Evolutionary conservation across 257 asterid genomes (phyloP).

Genomic region (Henckelia pumila): DNA sequence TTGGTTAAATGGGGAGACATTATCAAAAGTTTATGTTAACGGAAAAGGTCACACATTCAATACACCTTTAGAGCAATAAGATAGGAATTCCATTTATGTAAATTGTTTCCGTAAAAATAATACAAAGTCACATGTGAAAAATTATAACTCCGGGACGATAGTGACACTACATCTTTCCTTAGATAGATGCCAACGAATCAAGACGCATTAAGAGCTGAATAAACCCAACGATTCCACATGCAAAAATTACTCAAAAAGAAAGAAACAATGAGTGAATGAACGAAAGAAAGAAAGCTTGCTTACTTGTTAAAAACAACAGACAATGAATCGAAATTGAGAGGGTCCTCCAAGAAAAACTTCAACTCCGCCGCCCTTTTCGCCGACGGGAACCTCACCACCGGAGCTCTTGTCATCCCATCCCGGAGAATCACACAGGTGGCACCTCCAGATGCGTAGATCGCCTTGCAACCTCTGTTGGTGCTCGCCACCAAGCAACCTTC

Average conservation of each 20-base stretch:
- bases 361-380: slow-evolving; percentile 77
- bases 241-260: neutral
- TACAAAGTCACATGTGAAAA: neutral
- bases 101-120: too few species aligned
- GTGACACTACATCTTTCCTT: neutral
- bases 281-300: slow-evolving; percentile 15
- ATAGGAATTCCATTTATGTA: too few species aligned
- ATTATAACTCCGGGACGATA: neutral
- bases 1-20: too few species aligned
- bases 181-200: neutral
- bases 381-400: slow-evolving; percentile 78
- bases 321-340: slow-evolving; percentile 69
- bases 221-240: neutral
- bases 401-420: slow-evolving; percentile 96
- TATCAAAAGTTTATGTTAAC: too few species aligned
- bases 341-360: slow-evolving; percentile 86
- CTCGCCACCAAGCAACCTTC: slow-evolving; percentile 95
- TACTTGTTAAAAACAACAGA: slow-evolving; percentile 73
- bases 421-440: slow-evolving; percentile 69
- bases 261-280: neutral
- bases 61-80: too few species aligned
- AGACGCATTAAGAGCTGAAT: neutral
- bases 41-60: too few species aligned
- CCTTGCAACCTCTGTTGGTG: slow-evolving; percentile 93
- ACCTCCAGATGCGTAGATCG: slow-evolving; percentile 73